Evolutionary conservation across 2,329 filamentous ascomycete genomes (phyloP), one percentile per base, ranked within the genome.

Genomic region (Arthrobotrys iridis): DNA sequence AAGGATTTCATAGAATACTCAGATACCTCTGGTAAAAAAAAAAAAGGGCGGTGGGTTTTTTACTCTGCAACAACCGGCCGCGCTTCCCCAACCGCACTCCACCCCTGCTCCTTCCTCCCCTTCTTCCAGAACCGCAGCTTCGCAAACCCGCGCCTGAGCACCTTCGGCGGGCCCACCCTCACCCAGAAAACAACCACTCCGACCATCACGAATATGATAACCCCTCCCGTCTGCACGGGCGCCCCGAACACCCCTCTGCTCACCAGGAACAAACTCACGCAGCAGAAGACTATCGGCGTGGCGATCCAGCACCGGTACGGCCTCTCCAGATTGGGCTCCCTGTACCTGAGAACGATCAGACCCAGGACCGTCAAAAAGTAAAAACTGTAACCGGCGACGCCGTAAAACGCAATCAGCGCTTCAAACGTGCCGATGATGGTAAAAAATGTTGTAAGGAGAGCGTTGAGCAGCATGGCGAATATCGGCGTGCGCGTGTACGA

Each of bases 201-300:
- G 0, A 89, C 90, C 3, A 90, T 85, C 73, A 97, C 91, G 80
- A 98, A 99, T 0, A 85, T 89, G 4, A 97, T 85, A 5, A 99
- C 95, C 20, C 94, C 88, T 22, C 97, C 81, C 0, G 94, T 97
- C 85, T 99, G 93, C 59, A 96, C 79, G 3, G 95, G 95, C 83
- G 97, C 90, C 11, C 93, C 91, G 81, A 99, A 95, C 11, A 98
- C 89, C 2, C 93, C 93, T 58, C 95, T 86, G 80, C 89, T 93
- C 43, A 99, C 87, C 77, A 99, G 83, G 81, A 99, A 99, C 77
- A 99, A 82, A 81, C 92, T 96, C 40, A 99, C 95, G 81, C 95
- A 99, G 86, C 95, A 99, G 82, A 99, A 99, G 67, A 97, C 94
- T 78, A 99, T 94, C 8, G 95, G 95, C 1, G 95, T 99, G 0